A percentile compares a stretch with the other conserved stretches of the same genome.
Conservation (phyloP, 345 rosid genomes). For the Carallia pectinifolia region DNA sequence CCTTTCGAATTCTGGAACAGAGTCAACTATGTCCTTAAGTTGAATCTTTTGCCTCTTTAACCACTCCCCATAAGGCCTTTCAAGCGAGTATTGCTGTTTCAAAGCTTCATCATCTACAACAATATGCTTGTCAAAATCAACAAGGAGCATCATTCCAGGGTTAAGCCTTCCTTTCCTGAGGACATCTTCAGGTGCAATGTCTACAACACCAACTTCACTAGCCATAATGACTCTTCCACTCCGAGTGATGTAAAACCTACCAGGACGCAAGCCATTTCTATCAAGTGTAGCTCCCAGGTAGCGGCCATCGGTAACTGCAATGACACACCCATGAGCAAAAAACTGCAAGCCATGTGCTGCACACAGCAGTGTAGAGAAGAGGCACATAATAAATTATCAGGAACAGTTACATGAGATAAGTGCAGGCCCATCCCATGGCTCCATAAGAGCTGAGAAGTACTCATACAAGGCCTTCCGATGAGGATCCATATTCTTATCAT, state of each 20-base stretch:
- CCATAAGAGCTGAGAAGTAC: slow-evolving; percentile 93
- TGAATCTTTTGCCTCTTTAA: slow-evolving; percentile 82
- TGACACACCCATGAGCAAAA: slow-evolving; percentile 16
- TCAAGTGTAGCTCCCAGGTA: slow-evolving; percentile 99
- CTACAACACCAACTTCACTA: slow-evolving; percentile 99
- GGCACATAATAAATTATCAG: neutral
- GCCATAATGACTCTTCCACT: slow-evolving; percentile 97
- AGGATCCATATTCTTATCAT: slow-evolving; percentile 96
- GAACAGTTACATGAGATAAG: slow-evolving; percentile 84
- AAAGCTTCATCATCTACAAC: slow-evolving; percentile 96
- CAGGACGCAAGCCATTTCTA: slow-evolving; percentile 98
- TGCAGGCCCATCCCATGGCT: slow-evolving; percentile 99
- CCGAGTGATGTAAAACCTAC: slow-evolving; percentile 85
- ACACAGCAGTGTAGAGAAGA: neutral
- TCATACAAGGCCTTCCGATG: slow-evolving; percentile 71
- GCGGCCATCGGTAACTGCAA: slow-evolving; percentile 93
- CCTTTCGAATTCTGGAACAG: slow-evolving; percentile 63
- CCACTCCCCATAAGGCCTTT: slow-evolving; percentile 97
- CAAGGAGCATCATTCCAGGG: slow-evolving; percentile 99
- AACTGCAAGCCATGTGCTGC: slow-evolving; percentile 47
- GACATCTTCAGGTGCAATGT: slow-evolving; percentile 89
- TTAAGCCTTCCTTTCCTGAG: slow-evolving; percentile 93
- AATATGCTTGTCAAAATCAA: slow-evolving; percentile 88
- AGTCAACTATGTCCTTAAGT: slow-evolving; percentile 65
- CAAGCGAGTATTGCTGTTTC: slow-evolving; percentile 87